Percentiles rank a stretch among this genome's conserved stretches.
These are phyloP conservation scores for Vanderwaltozyma polyspora DNA, from an alignment of 805 yeast species.

Conservation along the genomic window DNA sequence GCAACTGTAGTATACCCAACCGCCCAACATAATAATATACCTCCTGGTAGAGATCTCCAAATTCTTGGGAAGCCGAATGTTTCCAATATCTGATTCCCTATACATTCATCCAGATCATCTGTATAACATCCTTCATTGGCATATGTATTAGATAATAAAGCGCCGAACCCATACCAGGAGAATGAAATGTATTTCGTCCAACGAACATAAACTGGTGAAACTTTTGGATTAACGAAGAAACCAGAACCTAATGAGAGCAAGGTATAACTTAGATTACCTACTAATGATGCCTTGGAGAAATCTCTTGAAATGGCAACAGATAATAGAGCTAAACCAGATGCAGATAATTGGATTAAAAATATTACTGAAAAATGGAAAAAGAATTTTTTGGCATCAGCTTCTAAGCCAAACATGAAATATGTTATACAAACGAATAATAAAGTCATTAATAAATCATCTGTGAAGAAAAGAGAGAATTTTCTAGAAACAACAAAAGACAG, in stretches of 20 bases:
- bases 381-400: constrained; percentile 39
- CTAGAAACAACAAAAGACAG: constrained; percentile 58
- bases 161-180: constrained; percentile 72
- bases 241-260: constrained; percentile 74
- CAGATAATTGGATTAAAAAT: constrained; percentile 41
- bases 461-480: constrained; percentile 48
- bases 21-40: constrained; percentile 47
- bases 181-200: constrained; percentile 75
- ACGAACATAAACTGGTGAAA: constrained; percentile 74
- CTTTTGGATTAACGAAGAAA: constrained; percentile 58
- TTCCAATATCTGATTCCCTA: constrained; percentile 40
- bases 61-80: constrained; percentile 49
- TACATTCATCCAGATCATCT: constrained; percentile 20
- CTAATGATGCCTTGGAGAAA: constrained; percentile 48
- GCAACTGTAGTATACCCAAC: constrained; percentile 43
- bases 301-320: constrained; percentile 48
- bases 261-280: constrained; percentile 56
- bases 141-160: constrained; percentile 52
- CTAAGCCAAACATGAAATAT: constrained; percentile 69
- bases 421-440: constrained; percentile 48
- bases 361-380: constrained; percentile 51
- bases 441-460: constrained; percentile 61
- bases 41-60: constrained; percentile 60
- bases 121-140: constrained; percentile 50
- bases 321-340: constrained; percentile 21